Evolutionary conservation across 2,329 filamentous ascomycete genomes (phyloP).

Genomic region (Clarireedia hainanense): DNA sequence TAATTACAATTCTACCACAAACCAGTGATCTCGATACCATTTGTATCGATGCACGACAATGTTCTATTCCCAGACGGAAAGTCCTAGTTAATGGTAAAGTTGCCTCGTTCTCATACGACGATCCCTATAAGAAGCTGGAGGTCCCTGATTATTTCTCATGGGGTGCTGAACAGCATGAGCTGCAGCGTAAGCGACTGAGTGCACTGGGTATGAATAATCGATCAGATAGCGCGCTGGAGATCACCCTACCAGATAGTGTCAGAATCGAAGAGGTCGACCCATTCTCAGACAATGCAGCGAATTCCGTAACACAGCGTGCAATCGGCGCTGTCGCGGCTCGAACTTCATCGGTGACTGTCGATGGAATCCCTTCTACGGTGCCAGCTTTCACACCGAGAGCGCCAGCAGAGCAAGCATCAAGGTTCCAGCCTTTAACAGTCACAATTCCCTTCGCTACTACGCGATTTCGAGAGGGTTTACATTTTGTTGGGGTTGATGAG

Average conservation of each 20-base stretch:
- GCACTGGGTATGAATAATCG: constrained; percentile 24
- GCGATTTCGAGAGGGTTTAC: constrained; percentile 74
- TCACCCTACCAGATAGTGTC: constrained; percentile 52
- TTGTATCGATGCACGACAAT: constrained; percentile 54
- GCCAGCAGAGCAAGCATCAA: constrained; percentile 30
- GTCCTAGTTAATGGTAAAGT: constrained; percentile 42
- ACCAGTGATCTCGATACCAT: constrained; percentile 50
- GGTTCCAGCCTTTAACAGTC: constrained; percentile 53
- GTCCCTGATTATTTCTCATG: constrained; percentile 54
- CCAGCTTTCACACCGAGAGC: constrained; percentile 27
- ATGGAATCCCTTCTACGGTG: constrained; percentile 31
- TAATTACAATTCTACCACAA: constrained; percentile 62
- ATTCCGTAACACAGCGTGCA: constrained; percentile 35
- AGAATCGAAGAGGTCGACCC: constrained; percentile 54
- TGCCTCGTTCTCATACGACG: constrained; percentile 31
- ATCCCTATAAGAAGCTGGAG: constrained; percentile 60
- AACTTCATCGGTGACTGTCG: constrained; percentile 24
- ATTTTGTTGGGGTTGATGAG: constrained; percentile 81
- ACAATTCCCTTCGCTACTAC: constrained; percentile 71
- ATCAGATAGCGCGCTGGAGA: constrained; percentile 48
- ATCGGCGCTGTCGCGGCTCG: constrained; percentile 20
- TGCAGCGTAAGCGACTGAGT: constrained; percentile 60
- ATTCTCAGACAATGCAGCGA: constrained; percentile 40
- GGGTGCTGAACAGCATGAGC: constrained; percentile 66
- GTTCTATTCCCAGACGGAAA: constrained; percentile 45